Evolutionary conservation across 805 yeast genomes (phyloP).

Genomic region (Jamesozyma lodderae): DNA sequence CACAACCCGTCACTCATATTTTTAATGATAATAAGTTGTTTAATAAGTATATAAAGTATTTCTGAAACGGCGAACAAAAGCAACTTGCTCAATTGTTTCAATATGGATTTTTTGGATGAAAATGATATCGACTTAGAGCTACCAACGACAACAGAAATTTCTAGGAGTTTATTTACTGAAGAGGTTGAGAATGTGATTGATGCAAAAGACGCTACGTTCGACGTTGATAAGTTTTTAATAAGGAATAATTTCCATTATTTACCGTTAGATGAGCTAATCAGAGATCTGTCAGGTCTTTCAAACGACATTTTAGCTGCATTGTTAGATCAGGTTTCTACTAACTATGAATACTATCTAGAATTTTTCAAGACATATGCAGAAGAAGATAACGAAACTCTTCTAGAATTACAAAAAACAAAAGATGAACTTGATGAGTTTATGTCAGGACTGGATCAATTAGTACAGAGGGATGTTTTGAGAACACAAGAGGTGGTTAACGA

Average conservation of each 20-base stretch:
- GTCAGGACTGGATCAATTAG: conserved; percentile 14
- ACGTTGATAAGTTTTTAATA: conserved; percentile 24
- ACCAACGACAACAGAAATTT: conserved; percentile 22
- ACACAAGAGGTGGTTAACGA: conserved; percentile 20
- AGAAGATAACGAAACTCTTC: conserved; percentile 15
- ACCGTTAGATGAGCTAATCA: conserved; percentile 24
- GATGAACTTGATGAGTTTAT: conserved; percentile 19
- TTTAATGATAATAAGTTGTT: neutral
- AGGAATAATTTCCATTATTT: conserved; percentile 27
- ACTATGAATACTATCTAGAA: conserved; percentile 20
- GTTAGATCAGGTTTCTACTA: conserved; percentile 19
- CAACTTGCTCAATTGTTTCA: neutral
- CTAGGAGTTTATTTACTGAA: conserved; percentile 20
- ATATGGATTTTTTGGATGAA: conserved; percentile 22
- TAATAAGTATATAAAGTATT: neutral
- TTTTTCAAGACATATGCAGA: conserved; percentile 20
- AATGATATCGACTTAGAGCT: conserved; percentile 20
- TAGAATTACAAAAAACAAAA: conserved; percentile 19
- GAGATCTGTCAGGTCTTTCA: conserved; percentile 20
- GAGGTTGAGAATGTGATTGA: conserved; percentile 11
- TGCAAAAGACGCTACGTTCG: conserved; percentile 8
- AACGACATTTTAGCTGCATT: conserved; percentile 19
- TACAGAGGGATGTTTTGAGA: conserved; percentile 14
- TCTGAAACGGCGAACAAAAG: neutral
- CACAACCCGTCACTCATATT: no score